Base-by-base conservation (phyloP, 164 flowering plant species). In the Dillenia turbinata region DNA sequence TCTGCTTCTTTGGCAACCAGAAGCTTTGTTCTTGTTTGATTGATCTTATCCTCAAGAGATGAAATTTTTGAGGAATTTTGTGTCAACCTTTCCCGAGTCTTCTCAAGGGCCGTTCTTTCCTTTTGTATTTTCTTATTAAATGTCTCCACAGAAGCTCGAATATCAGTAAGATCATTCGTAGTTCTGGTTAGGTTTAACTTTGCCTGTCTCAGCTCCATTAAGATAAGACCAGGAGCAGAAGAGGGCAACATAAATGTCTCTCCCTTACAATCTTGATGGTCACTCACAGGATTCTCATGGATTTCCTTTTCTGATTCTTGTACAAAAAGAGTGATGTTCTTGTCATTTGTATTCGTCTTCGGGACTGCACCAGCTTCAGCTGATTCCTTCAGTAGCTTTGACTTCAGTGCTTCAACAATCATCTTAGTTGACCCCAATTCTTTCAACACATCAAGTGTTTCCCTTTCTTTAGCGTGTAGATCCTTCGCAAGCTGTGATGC, bases 191-290 rank as follows among this genome's bases (percentile, higher is more conserved):
- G 81, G 60, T 94, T 91, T 72, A 88, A 51, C 79, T 94, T 94
- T 0, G 96, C 99, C 68, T 88, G 93, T 63, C 85, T 81, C 72
- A 89, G 69, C 58, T 94, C 93, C 82, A 81, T 71, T 54, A 87
- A 72, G 22, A 94, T 84, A 50, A 79, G 48, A 40, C 85, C 89
- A 5, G 96, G 93, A 56, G 87, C 69, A 40, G 88, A 61, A 47
- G 82, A 74, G 12, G 88, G 82, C 48, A 46, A 65, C 40, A 49
- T 14, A 59, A 60, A 67, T 17, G 65, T 51, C 26, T 66, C 78
- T 59, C 59, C 76, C 10, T 22, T 54, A 10, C 63, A 24, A 33
- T 66, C 64, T 33, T 56, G 70, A 44, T 61, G 47, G 15, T 40
- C 47, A 15, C n/a, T 67, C 45, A 55, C 47, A 16, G 46, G 53